Evolutionary conservation across 768 basidiomycete genomes (phyloP), one percentile per base, ranked within the genome.

Genomic region (Lentinula lateritia): DNA sequence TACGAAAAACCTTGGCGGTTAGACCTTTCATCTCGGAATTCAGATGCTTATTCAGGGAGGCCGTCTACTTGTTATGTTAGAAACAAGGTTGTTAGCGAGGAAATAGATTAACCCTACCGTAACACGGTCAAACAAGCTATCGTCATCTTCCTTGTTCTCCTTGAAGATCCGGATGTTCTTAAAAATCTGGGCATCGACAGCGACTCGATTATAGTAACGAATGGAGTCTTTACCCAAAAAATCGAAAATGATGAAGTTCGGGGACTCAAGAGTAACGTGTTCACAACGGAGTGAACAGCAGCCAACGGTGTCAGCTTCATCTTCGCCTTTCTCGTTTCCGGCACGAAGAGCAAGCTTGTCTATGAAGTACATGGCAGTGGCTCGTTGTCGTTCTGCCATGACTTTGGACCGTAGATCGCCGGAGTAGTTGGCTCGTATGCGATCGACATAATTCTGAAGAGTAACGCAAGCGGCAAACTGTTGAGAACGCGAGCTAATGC

Each of bases 211-310:
- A 75, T 92, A 94, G 76, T 96, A 98, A 52, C 97, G 86, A 70
- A 99, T 98, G 61, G 95, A 98, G 72, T 99, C 97, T 81, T 99
- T 99, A 75, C 97, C 97, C 60, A 98, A 82, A 79, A 98, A 99
- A 75, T 98, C 97, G 74, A 99, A 96, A 61, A 91, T 79, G 72
- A 98, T 87, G 68, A 83, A 87, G 77, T 93, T 87, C 9, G 95
- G 94, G 7, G 87, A 86, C 67, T 91, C 86, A 57, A 98, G 79
- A 2, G 96, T 98, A 71, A 99, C 89, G 74, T 99, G 97, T 73
- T 98, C 94, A 73, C 90, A 96, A 35, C 95, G 92, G 53, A 99
- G 78, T 4, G 97, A 99, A 74, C 97, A 99, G 76, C 97, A 98
- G 71, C 97, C 97, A 60, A 98, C 95, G 0, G 97, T 99, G 72